phyloP scores from a whole-genome alignment of 1,284 basidiomycete species.

The Sphagnurus paluster region DNA sequence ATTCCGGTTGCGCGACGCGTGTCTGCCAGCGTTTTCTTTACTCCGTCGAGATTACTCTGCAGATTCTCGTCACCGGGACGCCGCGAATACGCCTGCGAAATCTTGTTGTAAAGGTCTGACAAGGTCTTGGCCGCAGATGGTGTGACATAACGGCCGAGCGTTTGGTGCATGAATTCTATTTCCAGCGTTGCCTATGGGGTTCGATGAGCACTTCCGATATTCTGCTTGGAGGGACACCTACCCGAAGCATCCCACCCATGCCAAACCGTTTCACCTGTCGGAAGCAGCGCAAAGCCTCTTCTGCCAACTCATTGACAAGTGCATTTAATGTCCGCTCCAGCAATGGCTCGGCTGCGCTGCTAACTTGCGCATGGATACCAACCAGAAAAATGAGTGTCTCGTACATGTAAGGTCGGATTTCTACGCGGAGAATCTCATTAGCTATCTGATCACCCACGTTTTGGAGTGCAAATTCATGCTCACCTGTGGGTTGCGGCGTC shows the following conservation, averaged over 20 bases:
- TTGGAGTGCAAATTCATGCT: slow-evolving; percentile 27
- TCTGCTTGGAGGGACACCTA: slow-evolving; percentile 39
- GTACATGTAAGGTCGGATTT: slow-evolving; percentile 95
- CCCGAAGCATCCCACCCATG: slow-evolving; percentile 97
- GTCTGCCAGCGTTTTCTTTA: slow-evolving; percentile 88
- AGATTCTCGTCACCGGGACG: slow-evolving; percentile 80
- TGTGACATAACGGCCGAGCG: slow-evolving; percentile 86
- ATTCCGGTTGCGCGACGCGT: slow-evolving; percentile 89
- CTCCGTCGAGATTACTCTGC: slow-evolving; percentile 85
- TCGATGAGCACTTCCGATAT: neutral
- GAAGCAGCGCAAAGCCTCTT: slow-evolving; percentile 84
- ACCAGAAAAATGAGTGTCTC: slow-evolving; percentile 88
- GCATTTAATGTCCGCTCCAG: slow-evolving; percentile 82
- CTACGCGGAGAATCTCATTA: slow-evolving; percentile 41
- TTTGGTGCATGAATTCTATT: slow-evolving; percentile 99
- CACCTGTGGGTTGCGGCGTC: slow-evolving; percentile 85
- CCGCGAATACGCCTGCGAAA: slow-evolving; percentile 88
- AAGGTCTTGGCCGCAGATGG: slow-evolving; percentile 78
- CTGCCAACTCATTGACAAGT: slow-evolving; percentile 82
- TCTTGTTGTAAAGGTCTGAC: slow-evolving; percentile 91
- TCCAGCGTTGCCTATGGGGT: slow-evolving; percentile 86
- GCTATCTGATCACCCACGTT: too few relatives aligned
- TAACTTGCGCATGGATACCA: slow-evolving; percentile 90
- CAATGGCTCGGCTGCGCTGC: slow-evolving; percentile 74
- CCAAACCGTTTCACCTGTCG: slow-evolving; percentile 86